These are phyloP conservation scores for Prunus persica DNA, from an alignment of 306 rosid genomes.

Conservation along the genomic window Prunus_persica_NCBIv2 NC_034014.1:500001-500500, in stretches of 20 bases:
- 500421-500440: background rate
- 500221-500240: slow-evolving; percentile 29
- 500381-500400: slow-evolving; percentile 7
- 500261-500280: background rate
- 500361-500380: background rate
- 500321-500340: slow-evolving; percentile 1
- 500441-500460: background rate
- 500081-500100: background rate
- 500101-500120: slow-evolving; percentile 8
- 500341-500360: background rate
- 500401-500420: background rate
- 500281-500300: slow-evolving; percentile 10
- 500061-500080: slow-evolving; percentile 32
- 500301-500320: background rate
- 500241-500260: slow-evolving; percentile 22
- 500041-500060: slow-evolving; percentile 1
- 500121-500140: slow-evolving; percentile 10
- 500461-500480: background rate
- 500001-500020: background rate
- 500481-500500: slow-evolving; percentile 16
- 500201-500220: slow-evolving; percentile 36
- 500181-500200: background rate
- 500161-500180: slow-evolving; percentile 1
- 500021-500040: background rate
- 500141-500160: background rate